phyloP scores from a whole-genome alignment of 257 asterid genomes.

The Osmanthus fragrans region DNA sequence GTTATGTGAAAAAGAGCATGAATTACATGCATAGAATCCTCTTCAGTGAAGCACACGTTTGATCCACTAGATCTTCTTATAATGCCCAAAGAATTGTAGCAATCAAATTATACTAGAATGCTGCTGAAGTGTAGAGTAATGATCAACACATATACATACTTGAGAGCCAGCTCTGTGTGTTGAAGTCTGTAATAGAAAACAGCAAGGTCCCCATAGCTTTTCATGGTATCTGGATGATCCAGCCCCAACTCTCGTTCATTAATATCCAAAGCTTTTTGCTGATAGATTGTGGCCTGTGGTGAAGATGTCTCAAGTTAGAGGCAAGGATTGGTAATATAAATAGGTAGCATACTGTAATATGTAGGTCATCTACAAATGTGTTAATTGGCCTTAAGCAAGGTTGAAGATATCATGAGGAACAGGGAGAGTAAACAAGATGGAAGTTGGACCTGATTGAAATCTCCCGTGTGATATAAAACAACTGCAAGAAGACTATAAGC shows the following conservation, averaged over 20 bases:
- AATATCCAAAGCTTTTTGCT: slow-evolving; percentile 93
- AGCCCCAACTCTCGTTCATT: slow-evolving; percentile 90
- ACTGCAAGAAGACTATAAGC: slow-evolving; percentile 98
- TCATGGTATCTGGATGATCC: slow-evolving; percentile 97
- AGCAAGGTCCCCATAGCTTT: slow-evolving; percentile 96
- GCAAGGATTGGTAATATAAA: slow-evolving; percentile 21
- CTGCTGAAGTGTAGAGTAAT: slow-evolving; percentile 7
- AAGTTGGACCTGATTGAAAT: slow-evolving; percentile 79
- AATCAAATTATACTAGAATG: slow-evolving; percentile 15
- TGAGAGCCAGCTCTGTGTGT: slow-evolving; percentile 91
- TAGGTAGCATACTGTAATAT: slow-evolving; percentile 1
- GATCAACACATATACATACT: slow-evolving; percentile 44
- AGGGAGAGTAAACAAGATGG: slow-evolving; percentile 14
- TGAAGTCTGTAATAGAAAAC: slow-evolving; percentile 94
- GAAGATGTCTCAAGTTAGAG: slow-evolving; percentile 22
- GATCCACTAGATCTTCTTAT: slow-evolving; percentile 1
- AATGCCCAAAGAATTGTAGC: neutral
- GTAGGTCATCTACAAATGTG: slow-evolving; percentile 17
- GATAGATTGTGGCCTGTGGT: slow-evolving; percentile 86
- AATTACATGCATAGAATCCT: neutral
- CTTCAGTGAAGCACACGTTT: slow-evolving; percentile 4
- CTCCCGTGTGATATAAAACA: slow-evolving; percentile 94
- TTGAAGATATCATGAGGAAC: slow-evolving; percentile 8
- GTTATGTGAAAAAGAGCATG: neutral
- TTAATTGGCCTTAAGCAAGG: neutral